These are phyloP conservation scores for Blastobotrys raffinosifermentans DNA, from an alignment of 1,139 yeast species.

Conservation along the genomic window DNA sequence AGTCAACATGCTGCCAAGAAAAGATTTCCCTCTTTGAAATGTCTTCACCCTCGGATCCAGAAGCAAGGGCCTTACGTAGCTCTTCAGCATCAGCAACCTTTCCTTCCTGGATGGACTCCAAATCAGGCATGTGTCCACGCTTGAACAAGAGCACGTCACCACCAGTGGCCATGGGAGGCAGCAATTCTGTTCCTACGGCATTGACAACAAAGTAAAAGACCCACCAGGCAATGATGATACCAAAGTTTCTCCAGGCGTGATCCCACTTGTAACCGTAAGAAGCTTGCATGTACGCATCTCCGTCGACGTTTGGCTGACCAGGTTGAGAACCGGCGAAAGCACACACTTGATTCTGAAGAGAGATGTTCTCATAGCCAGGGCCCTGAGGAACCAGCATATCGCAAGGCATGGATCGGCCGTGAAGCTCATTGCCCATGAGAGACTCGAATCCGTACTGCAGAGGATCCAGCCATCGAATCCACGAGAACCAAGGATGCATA, in stretches of 20 bases:
- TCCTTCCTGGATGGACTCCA: constrained; percentile 10
- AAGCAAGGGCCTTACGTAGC: constrained; percentile 10
- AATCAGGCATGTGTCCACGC: constrained; percentile 47
- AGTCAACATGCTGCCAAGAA: constrained; percentile 50
- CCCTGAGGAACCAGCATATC: constrained; percentile 45
- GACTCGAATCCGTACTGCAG: constrained; percentile 52
- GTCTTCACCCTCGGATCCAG: constrained; percentile 3
- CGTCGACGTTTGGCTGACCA: constrained; percentile 42
- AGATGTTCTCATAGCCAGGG: constrained; percentile 40
- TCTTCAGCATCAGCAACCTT: constrained; percentile 21
- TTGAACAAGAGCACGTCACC: constrained; percentile 55
- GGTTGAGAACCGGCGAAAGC: constrained; percentile 43
- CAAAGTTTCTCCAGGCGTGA: constrained; percentile 66
- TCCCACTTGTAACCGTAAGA: constrained; percentile 39
- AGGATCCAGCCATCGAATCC: constrained; percentile 57
- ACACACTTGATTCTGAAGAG: constrained; percentile 43
- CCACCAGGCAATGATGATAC: constrained; percentile 52
- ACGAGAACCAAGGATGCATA: constrained; percentile 60
- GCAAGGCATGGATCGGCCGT: constrained; percentile 46
- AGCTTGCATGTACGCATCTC: constrained; percentile 42
- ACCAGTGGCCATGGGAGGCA: constrained; percentile 48
- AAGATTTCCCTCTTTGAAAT: constrained; percentile 36
- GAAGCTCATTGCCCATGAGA: constrained; percentile 54
- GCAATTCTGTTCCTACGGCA: constrained; percentile 45
- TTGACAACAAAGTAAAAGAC: constrained; percentile 43